Evolutionary conservation across 2,329 filamentous ascomycete species (phyloP).

Genomic region (Cyclaneusma minus): DNA sequence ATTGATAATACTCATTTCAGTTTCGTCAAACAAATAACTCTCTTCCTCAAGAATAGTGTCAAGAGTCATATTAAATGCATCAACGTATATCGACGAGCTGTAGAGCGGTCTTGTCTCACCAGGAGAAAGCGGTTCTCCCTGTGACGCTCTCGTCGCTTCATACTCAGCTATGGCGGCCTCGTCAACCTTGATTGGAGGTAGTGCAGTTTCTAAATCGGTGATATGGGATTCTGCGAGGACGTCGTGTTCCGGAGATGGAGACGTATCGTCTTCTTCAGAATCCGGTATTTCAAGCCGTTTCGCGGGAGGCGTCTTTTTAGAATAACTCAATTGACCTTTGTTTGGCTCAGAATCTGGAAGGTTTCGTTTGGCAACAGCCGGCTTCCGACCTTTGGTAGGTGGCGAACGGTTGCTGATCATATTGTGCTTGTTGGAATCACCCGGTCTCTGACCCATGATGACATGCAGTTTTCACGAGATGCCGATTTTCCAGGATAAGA

Average conservation of each 20-base stretch:
- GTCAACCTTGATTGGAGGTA: constrained; percentile 52
- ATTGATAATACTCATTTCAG: constrained; percentile 61
- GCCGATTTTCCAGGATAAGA: too few species aligned
- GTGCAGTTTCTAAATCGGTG: constrained; percentile 56
- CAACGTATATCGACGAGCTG: constrained; percentile 81
- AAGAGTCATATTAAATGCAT: constrained; percentile 88
- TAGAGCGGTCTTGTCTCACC: constrained; percentile 31
- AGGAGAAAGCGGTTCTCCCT: constrained; percentile 22
- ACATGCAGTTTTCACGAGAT: too few species aligned
- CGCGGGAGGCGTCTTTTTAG: constrained; percentile 10
- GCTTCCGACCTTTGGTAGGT: too few species aligned
- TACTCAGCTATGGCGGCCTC: constrained; percentile 67
- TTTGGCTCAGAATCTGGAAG: constrained; percentile 12
- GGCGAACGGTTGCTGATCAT: too few species aligned
- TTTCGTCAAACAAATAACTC: constrained; percentile 68
- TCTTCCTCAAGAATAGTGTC: constrained; percentile 85
- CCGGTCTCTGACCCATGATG: too few species aligned
- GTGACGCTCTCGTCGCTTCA: constrained; percentile 40
- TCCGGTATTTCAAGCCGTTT: constrained; percentile 22
- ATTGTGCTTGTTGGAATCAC: too few species aligned
- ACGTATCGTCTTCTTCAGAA: constrained; percentile 18
- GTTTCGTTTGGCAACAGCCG: too few species aligned
- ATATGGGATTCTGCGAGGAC: too few species aligned
- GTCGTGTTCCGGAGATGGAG: too few species aligned
- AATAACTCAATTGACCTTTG: too few species aligned